A percentile compares a stretch with the other conserved stretches of the same genome.
These are phyloP conservation scores for Pinus tabuliformis DNA, from an alignment of 75 land plant genomes.

Conservation along the genomic window DNA sequence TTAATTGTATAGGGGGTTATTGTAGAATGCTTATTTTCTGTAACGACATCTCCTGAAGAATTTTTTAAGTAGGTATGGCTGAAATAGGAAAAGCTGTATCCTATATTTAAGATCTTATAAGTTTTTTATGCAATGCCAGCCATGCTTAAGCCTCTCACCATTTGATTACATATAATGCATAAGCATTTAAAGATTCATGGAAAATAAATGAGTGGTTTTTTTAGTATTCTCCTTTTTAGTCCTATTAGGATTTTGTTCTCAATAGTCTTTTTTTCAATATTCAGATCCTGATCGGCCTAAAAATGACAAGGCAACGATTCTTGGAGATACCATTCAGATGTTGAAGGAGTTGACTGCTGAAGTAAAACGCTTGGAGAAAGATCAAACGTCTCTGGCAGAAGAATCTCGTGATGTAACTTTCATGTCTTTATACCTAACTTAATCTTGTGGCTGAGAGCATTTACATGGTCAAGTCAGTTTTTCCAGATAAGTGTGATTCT, in stretches of 20 bases:
- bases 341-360: conserved; percentile 89
- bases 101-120: neutral
- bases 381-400: conserved; percentile 66
- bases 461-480: neutral
- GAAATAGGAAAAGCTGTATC: neutral
- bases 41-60: neutral
- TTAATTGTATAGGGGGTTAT: neutral
- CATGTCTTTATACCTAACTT: neutral
- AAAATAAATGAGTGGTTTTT: neutral
- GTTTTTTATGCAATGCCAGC: neutral
- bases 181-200: neutral
- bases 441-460: neutral
- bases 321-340: conserved; percentile 84
- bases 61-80: neutral
- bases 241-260: neutral
- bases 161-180: neutral
- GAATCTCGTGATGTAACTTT: conserved; percentile 86
- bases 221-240: neutral
- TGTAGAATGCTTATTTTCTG: neutral
- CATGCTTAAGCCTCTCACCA: neutral
- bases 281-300: conserved; percentile 97
- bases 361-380: conserved; percentile 80
- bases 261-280: neutral
- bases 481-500: neutral
- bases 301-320: conserved; percentile 95